phyloP scores from a whole-genome alignment of 2,329 filamentous ascomycete genomes.

The Pseudogymnoascus sp. region DNA sequence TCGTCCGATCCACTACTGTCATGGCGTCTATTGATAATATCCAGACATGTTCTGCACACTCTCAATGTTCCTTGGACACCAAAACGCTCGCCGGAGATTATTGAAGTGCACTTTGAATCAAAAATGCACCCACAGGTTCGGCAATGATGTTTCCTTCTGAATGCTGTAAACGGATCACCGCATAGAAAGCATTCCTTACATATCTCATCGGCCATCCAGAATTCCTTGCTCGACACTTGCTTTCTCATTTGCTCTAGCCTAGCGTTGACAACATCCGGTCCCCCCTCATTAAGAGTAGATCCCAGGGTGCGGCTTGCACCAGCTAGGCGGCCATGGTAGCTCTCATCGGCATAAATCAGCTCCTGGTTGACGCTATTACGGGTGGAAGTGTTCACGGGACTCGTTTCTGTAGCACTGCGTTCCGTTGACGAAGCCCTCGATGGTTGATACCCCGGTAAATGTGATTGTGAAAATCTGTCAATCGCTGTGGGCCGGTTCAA shows the following conservation, averaged over 20 bases:
- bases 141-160: constrained; percentile 93
- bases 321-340: constrained; percentile 31
- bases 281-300: constrained; percentile 48
- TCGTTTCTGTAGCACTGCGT: constrained; percentile 48
- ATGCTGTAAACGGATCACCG: constrained; percentile 82
- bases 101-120: constrained; percentile 87
- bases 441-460: constrained; percentile 36
- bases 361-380: constrained; percentile 51
- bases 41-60: constrained; percentile 87
- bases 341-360: constrained; percentile 42
- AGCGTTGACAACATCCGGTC: constrained; percentile 50
- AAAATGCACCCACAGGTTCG: constrained; percentile 97
- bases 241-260: constrained; percentile 67
- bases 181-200: constrained; percentile 96
- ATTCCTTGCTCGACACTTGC: constrained; percentile 86
- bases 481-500: constrained; percentile 30
- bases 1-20: constrained; percentile 84
- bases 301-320: constrained; percentile 46
- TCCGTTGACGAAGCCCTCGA: constrained; percentile 55
- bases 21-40: constrained; percentile 82
- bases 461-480: constrained; percentile 35
- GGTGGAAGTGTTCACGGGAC: constrained; percentile 48
- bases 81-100: constrained; percentile 82
- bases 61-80: constrained; percentile 76
- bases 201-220: constrained; percentile 99